Evolutionary conservation across 140 eudicot species (phyloP).

Genomic region (Oenanthe javanica): DNA sequence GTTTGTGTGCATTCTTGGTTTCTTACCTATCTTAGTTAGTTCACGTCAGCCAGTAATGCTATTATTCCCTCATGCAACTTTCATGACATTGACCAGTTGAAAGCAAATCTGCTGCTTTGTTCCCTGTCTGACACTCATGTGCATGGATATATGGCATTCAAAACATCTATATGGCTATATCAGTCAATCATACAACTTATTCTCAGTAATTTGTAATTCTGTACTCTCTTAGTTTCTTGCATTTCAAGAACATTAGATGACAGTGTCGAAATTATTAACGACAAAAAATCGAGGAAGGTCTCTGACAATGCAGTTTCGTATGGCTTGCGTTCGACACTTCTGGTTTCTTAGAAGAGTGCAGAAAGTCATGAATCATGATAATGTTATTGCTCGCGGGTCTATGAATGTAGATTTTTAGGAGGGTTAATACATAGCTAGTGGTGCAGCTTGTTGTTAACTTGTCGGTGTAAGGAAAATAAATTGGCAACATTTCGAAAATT

Average conservation of each 20-base stretch:
- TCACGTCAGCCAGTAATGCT: background rate
- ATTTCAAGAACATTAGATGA: background rate
- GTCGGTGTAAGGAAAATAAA: no score
- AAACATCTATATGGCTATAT: background rate
- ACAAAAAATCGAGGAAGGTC: background rate
- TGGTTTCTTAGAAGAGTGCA: no score
- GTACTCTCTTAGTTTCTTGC: background rate
- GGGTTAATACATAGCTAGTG: background rate
- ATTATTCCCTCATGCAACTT: conserved; percentile 5
- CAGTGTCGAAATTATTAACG: background rate
- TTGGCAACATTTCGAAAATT: no score
- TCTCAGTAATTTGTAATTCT: background rate
- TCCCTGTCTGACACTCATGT: conserved; percentile 5
- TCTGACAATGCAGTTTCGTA: no score
- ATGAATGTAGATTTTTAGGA: no score
- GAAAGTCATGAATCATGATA: no score
- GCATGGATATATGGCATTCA: background rate
- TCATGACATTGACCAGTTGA: background rate
- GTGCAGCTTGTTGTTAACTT: background rate
- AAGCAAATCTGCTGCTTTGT: background rate
- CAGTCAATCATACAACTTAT: background rate
- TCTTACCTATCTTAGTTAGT: background rate
- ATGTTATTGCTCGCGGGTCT: background rate
- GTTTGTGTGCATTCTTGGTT: background rate
- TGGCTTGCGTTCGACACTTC: no score